Conservation (phyloP, 345 rosid genomes). For the Eucalyptus microcorys region DNA sequence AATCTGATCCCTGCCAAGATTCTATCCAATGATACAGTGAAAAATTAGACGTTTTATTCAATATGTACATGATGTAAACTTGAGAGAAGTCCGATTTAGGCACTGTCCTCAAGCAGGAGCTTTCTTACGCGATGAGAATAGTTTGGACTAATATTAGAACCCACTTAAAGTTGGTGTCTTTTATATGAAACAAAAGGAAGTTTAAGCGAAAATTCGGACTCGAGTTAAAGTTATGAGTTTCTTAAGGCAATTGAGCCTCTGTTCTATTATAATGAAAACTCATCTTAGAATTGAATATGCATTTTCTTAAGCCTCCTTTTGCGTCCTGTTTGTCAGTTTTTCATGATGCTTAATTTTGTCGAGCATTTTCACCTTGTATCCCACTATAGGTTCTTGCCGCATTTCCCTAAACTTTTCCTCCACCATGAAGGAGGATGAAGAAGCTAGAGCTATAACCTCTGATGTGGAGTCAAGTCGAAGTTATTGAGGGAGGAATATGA, state of each 20-base stretch:
- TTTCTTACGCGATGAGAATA: neutral
- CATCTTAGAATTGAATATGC: neutral
- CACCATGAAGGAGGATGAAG: neutral
- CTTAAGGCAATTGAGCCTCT: neutral
- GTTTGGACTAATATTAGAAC: neutral
- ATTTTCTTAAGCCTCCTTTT: neutral
- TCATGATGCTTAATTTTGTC: neutral
- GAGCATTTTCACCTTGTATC: neutral
- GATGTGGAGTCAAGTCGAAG: neutral
- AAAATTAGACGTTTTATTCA: neutral
- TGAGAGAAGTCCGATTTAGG: neutral
- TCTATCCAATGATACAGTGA: neutral
- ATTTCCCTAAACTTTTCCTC: neutral
- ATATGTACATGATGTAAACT: neutral
- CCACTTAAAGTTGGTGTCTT: neutral
- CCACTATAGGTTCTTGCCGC: neutral
- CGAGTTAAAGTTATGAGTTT: neutral
- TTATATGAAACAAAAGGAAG: neutral
- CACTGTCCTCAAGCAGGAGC: neutral
- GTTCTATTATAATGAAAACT: neutral
- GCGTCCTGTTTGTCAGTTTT: neutral
- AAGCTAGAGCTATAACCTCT: neutral
- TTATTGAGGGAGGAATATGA: neutral
- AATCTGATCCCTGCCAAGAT: neutral
- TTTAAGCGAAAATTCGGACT: neutral